phyloP scores from a whole-genome alignment of 345 rosid species.

The Hypericum perforatum region DNA sequence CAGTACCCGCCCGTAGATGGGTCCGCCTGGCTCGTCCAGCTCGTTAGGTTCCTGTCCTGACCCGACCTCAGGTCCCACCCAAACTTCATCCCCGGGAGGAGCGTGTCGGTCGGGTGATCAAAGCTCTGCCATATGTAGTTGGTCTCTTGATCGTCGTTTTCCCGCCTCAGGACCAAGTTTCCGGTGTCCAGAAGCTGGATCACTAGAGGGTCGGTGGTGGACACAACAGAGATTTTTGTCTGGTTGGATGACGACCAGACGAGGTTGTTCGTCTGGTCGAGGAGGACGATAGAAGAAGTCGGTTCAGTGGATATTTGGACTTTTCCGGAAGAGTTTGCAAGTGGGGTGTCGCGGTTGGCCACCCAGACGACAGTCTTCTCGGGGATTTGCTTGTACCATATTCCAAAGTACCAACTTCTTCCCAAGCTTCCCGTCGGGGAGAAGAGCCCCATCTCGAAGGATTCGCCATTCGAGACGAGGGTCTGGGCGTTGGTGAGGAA shows the following conservation, averaged over 20 bases:
- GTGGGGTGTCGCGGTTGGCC: conserved; percentile 71
- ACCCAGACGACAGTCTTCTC: conserved; percentile 66
- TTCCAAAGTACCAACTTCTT: conserved; percentile 59
- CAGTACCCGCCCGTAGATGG: conserved; percentile 48
- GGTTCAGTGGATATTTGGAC: conserved; percentile 24
- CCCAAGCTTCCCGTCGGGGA: conserved; percentile 18
- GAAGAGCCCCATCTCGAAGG: conserved; percentile 77
- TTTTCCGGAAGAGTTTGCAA: conserved; percentile 35
- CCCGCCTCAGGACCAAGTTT: conserved; percentile 54
- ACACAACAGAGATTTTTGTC: conserved; percentile 8
- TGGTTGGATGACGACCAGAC: conserved; percentile 52
- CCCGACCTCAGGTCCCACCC: conserved; percentile 61
- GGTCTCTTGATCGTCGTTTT: neutral
- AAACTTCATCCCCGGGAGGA: conserved; percentile 67
- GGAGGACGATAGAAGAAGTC: conserved; percentile 22
- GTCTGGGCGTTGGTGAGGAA: conserved; percentile 35
- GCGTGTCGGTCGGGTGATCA: conserved; percentile 67
- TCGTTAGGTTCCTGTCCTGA: conserved; percentile 32
- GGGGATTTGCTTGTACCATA: conserved; percentile 64
- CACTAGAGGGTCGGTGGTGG: conserved; percentile 22
- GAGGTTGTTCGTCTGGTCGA: conserved; percentile 12
- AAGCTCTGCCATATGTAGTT: conserved; percentile 67
- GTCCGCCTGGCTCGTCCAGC: conserved; percentile 49
- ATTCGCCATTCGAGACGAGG: conserved; percentile 39
- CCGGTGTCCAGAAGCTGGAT: conserved; percentile 60